These are phyloP conservation scores for Russula foetens DNA, from an alignment of 768 basidiomycete species.

Conservation along the genomic window DNA sequence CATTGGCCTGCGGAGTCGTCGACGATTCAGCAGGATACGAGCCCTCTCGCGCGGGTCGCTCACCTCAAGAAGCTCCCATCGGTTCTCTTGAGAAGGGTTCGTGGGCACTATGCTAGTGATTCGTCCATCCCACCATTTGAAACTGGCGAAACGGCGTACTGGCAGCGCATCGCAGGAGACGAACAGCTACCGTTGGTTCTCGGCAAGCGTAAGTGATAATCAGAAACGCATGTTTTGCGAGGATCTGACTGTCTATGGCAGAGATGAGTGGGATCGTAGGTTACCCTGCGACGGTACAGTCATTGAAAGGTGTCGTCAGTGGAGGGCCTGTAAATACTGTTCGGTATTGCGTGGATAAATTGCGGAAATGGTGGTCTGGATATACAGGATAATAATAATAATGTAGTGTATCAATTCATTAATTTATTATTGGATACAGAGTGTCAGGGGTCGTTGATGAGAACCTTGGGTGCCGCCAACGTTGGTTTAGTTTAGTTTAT, in stretches of 20 bases:
- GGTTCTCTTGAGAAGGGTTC: slow-evolving; percentile 50
- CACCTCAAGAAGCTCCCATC: slow-evolving; percentile 76
- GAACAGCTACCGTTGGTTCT: slow-evolving; percentile 45
- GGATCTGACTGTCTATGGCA: slow-evolving; percentile 26
- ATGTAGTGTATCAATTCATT: not conserved
- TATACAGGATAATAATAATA: not conserved
- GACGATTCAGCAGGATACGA: slow-evolving; percentile 67
- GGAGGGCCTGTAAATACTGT: slow-evolving; percentile 75
- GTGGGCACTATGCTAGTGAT: slow-evolving; percentile 37
- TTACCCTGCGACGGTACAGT: slow-evolving; percentile 76
- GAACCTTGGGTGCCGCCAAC: too few relatives aligned
- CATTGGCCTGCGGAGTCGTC: slow-evolving; percentile 50
- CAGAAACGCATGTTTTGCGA: not conserved
- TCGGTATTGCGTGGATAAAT: slow-evolving; percentile 66
- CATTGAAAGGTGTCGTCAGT: slow-evolving; percentile 77
- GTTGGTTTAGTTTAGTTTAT: not conserved
- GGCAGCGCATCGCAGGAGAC: slow-evolving; percentile 64
- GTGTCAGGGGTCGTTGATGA: not conserved
- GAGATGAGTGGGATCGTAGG: slow-evolving; percentile 75
- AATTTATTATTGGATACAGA: not conserved
- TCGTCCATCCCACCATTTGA: slow-evolving; percentile 35
- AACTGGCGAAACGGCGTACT: slow-evolving; percentile 68
- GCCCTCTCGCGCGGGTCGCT: slow-evolving; percentile 55
- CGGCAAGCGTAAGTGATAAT: slow-evolving; percentile 35
- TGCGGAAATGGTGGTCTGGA: slow-evolving; percentile 72